These are phyloP conservation scores for Blastobotrys terrestris DNA, from an alignment of 805 yeast genomes.

Conservation along the genomic window DNA sequence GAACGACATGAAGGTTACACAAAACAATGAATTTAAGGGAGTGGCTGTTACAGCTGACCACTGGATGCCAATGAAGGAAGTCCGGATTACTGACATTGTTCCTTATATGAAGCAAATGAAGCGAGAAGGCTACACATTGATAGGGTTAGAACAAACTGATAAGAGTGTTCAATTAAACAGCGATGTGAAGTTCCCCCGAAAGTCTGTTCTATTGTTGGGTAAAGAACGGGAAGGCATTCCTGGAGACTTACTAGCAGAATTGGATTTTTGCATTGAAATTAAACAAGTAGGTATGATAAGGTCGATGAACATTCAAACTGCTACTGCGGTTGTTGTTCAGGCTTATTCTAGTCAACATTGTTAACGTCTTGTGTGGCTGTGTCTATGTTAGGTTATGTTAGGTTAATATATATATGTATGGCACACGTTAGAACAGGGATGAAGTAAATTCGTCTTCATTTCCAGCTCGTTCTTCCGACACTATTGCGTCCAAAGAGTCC, in stretches of 20 bases:
- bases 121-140: conserved; percentile 73
- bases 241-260: conserved; percentile 70
- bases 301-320: conserved; percentile 96
- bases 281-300: conserved; percentile 88
- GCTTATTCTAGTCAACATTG: conserved; percentile 75
- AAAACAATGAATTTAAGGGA: conserved; percentile 64
- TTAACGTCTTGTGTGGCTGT: conserved; percentile 10
- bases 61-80: conserved; percentile 93
- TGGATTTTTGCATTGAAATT: conserved; percentile 84
- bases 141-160: conserved; percentile 92
- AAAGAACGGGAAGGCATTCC: conserved; percentile 90
- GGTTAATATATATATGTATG: neutral
- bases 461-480: conserved; percentile 4
- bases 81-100: conserved; percentile 48
- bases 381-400: too few species aligned
- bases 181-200: conserved; percentile 66
- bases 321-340: conserved; percentile 89
- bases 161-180: conserved; percentile 66
- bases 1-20: conserved; percentile 58
- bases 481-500: conserved; percentile 38
- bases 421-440: neutral
- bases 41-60: conserved; percentile 93
- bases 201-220: conserved; percentile 73
- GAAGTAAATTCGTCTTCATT: neutral
- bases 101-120: conserved; percentile 54